Evolutionary conservation across 2,329 filamentous ascomycete species (phyloP).

Genomic region (Parastagonospora avenae): DNA sequence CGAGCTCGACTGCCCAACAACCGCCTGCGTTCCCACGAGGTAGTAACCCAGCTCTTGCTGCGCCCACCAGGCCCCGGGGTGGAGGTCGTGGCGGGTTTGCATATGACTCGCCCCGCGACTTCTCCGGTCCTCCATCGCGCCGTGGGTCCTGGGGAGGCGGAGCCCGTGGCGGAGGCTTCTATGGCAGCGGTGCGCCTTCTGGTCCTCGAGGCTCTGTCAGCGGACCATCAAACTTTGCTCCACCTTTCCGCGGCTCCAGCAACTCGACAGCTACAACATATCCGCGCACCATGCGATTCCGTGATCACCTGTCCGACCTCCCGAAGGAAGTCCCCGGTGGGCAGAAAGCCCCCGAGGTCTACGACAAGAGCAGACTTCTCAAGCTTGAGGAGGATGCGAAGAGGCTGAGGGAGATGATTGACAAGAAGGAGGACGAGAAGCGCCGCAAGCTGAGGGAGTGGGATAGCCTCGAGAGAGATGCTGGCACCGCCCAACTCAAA

Average conservation of each 20-base stretch:
- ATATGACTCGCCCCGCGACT: constrained; percentile 45
- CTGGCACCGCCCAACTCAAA: constrained; percentile 51
- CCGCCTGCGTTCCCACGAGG: constrained; percentile 43
- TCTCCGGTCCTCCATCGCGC: constrained; percentile 38
- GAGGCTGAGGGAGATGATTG: constrained; percentile 52
- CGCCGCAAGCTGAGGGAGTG: constrained; percentile 52
- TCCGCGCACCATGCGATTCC: constrained; percentile 55
- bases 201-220: constrained; percentile 39
- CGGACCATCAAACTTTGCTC: constrained; percentile 37
- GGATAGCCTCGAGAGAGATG: constrained; percentile 52
- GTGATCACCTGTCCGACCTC: constrained; percentile 49
- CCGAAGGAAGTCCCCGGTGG: constrained; percentile 54
- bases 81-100: constrained; percentile 49
- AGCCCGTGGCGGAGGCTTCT: constrained; percentile 37
- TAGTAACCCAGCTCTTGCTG: constrained; percentile 45
- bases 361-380: constrained; percentile 50
- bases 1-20: constrained; percentile 34
- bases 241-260: constrained; percentile 49
- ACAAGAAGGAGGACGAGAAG: constrained; percentile 53
- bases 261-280: constrained; percentile 53
- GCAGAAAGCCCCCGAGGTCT: constrained; percentile 48
- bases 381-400: constrained; percentile 56
- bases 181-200: constrained; percentile 36
- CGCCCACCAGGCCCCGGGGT: constrained; percentile 48
- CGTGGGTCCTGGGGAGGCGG: constrained; percentile 44